Evolutionary conservation across 2,329 filamentous ascomycete species (phyloP), one percentile per base, ranked within the genome.

Genomic region (Falciphora oryzae): DNA sequence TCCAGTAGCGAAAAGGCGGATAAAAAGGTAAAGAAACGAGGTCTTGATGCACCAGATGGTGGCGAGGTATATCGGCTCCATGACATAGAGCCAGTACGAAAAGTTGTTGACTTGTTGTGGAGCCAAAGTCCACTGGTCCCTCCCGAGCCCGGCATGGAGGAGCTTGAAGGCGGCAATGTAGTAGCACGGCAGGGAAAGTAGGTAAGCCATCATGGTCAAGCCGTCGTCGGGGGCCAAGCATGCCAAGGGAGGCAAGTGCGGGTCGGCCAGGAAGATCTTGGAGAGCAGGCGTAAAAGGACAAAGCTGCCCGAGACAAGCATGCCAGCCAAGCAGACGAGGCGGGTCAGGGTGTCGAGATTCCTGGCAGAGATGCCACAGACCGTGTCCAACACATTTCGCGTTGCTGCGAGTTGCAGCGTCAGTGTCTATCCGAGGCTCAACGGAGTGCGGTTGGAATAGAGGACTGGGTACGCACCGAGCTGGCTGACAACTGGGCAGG

Each of bases 11-110:
- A 87, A 87, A 63, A 86, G 81, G 62, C 81, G 79, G 5, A 83
- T 73, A 68, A 84, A 86, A 71, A 86, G 84, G 69, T 82, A 76
- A 0, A 86, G 73, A 29, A 87, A 74, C 0, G 83, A 78, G 2
- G 83, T 70, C 67, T 85, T 84, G 22, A 82, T 74, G 27, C 82
- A 71, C 1, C 79, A 73, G 22, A 83, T 71, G 25, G 79, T 72
- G 3, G 72, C 63, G 68, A 84, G 82, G 70, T 85, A 84, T 28
- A 82, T 60, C 59, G 73, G 65, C 53, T 70, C 68, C 68, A 77
- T 74, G 65, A 76, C 68, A 67, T 79, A 83, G 31, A 83, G 77
- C 67, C 72, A 77, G 44, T 75, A 73, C 11, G 76, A 70, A 32
- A 85, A 81, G 1, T 70, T 70, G 31, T 77, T 80, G 59, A 85